A percentile compares a stretch with the other conserved stretches of the same genome.
Evolutionary conservation across 306 rosid species (phyloP).

Genomic region (Fragaria nilgerrensis): DNA sequence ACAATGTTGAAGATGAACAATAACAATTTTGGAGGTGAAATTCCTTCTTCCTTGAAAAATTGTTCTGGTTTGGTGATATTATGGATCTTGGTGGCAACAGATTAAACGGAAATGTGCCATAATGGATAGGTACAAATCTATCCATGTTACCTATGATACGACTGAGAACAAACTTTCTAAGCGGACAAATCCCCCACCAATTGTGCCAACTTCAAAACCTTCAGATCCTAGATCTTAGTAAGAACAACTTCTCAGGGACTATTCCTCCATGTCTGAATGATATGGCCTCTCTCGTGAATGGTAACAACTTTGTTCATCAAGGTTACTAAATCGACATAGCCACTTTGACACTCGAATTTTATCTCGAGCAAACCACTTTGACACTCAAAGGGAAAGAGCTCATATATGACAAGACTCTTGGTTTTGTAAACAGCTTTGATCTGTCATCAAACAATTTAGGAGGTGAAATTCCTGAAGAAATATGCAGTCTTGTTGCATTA

Average conservation of each 20-base stretch:
- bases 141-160: neutral
- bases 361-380: too few relatives aligned
- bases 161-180: neutral
- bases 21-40: neutral
- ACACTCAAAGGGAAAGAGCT: too few relatives aligned
- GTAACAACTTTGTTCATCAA: too few relatives aligned
- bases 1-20: neutral
- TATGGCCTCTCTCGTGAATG: too few relatives aligned
- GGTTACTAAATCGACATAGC: too few relatives aligned
- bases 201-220: neutral
- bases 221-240: slow-evolving; percentile 2
- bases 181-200: neutral
- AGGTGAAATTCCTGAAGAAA: neutral
- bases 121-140: neutral
- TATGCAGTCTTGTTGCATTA: neutral
- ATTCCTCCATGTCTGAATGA: neutral
- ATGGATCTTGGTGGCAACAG: neutral
- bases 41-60: neutral
- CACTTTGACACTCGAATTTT: too few relatives aligned
- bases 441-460: slow-evolving; percentile 4
- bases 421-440: neutral
- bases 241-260: neutral
- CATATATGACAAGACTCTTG: too few relatives aligned
- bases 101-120: neutral
- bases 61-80: neutral